Evolutionary conservation across 805 yeast species (phyloP).

Genomic region (Saccharomyces kudriavzevii): DNA sequence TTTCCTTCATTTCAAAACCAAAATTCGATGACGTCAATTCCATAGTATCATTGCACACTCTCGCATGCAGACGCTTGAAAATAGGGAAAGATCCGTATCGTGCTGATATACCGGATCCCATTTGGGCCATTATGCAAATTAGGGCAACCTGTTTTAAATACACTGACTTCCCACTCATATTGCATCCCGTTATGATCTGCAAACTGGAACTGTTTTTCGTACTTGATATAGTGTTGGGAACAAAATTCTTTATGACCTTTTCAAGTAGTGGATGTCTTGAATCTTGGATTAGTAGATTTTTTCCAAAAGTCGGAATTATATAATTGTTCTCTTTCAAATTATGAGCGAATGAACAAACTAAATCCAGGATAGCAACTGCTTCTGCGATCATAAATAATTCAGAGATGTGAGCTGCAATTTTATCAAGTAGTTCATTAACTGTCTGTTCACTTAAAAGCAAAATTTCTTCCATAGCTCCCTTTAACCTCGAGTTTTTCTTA

Average conservation of each 20-base stretch:
- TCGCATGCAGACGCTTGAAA: conserved; percentile 32
- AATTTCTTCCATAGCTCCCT: conserved; percentile 36
- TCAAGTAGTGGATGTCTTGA: conserved; percentile 41
- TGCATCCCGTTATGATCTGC: conserved; percentile 50
- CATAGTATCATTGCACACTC: conserved; percentile 32
- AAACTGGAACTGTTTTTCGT: conserved; percentile 32
- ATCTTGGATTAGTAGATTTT: conserved; percentile 24
- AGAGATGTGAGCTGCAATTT: conserved; percentile 27
- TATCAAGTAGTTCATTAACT: conserved; percentile 26
- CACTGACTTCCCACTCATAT: conserved; percentile 57
- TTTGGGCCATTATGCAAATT: conserved; percentile 46
- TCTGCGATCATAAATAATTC: conserved; percentile 37
- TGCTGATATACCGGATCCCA: conserved; percentile 47
- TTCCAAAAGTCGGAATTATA: conserved; percentile 33
- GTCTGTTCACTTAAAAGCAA: conserved; percentile 35
- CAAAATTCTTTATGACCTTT: conserved; percentile 19
- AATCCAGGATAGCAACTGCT: conserved; percentile 37
- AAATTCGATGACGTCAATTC: conserved; percentile 36
- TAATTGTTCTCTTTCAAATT: conserved; percentile 23
- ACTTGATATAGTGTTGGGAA: conserved; percentile 36
- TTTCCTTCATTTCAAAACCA: conserved; percentile 41
- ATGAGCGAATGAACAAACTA: conserved; percentile 31
- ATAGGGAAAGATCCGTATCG: conserved; percentile 36
- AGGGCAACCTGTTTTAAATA: conserved; percentile 45
- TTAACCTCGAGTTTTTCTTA: conserved; percentile 35